Evolutionary conservation across 805 yeast species (phyloP).

Genomic region (Cephaloascus albidus): DNA sequence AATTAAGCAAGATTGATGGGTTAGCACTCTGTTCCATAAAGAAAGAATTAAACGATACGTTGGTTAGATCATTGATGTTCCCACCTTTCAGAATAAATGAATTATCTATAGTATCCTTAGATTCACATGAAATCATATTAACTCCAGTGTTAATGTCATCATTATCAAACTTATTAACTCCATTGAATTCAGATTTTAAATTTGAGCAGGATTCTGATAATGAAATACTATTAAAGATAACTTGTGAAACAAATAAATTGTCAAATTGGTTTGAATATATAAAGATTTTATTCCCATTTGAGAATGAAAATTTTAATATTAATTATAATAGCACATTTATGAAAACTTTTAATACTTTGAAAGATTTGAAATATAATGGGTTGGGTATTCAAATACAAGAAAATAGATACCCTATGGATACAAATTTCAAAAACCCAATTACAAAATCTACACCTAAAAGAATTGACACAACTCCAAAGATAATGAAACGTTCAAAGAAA

Average conservation of each 20-base stretch:
- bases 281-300: not conserved
- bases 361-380: not conserved
- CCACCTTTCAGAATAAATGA: constrained; percentile 20
- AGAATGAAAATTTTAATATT: not conserved
- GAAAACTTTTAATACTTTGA: not conserved
- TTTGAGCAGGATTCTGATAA: not conserved
- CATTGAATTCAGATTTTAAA: not conserved
- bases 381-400: not conserved
- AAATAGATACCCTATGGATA: not conserved
- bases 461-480: not conserved
- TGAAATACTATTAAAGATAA: not conserved
- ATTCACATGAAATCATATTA: not conserved
- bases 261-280: not conserved
- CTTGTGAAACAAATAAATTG: not conserved
- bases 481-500: too few relatives aligned
- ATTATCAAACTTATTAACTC: not conserved
- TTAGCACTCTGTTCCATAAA: constrained; percentile 19
- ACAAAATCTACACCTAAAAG: not conserved
- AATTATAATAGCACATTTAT: not conserved
- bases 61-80: constrained; percentile 18
- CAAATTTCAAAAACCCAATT: not conserved
- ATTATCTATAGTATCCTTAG: constrained; percentile 7
- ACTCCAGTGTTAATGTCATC: not conserved
- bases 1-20: not conserved
- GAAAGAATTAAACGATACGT: constrained; percentile 2